Evolutionary conservation across 176 grass and related monocot genomes (phyloP), one percentile per base, ranked within the genome.

Genomic region (Elaeis guineensis): DNA sequence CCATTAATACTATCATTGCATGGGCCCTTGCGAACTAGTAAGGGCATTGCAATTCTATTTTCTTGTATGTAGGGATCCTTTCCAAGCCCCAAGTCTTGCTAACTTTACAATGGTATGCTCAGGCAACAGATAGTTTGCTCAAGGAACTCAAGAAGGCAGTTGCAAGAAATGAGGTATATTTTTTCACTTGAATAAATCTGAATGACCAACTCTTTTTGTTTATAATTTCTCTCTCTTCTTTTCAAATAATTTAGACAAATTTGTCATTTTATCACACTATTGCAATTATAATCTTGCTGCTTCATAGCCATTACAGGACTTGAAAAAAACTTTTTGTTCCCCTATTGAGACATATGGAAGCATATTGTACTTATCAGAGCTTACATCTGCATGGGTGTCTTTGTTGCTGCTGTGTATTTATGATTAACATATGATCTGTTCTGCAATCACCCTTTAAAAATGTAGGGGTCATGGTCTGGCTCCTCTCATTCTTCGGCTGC

Each of bases 101-200:
- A 21, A 73, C 67, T 81, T 58, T 81, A 50, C 18, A 51, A 69
- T 57, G 20, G 24, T 82, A 44, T 57, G 69, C 77, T 78, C 76
- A 97, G 93, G 93, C 85, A 65, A 81, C 84, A 17, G 84, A 97
- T 66, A 67, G 67, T 75, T 83, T 97, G 78, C 58, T 97, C 23
- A 78, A 73, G 79, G 71, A 16, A 26, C 87, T 97, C 14, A 82
- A 83, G 64, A 81, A 91, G 17, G 83, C 59, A 67, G 78, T 71
- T 9, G 55, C 56, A 78, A 57, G 19, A 55, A 76, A 71, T 61
- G 69, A 85, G 85, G 93, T 95, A 80, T 24, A 20, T 25, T 23
- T 1, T 28, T 59, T 55, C 55, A 23, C 49, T 55, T 72, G 5
- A 12, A 44, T 55, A 55, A 20, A 50, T 12, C 50, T 44, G 35